Conservation (phyloP, 441 rosid species). For the Pelargonium fulgidum region DNA sequence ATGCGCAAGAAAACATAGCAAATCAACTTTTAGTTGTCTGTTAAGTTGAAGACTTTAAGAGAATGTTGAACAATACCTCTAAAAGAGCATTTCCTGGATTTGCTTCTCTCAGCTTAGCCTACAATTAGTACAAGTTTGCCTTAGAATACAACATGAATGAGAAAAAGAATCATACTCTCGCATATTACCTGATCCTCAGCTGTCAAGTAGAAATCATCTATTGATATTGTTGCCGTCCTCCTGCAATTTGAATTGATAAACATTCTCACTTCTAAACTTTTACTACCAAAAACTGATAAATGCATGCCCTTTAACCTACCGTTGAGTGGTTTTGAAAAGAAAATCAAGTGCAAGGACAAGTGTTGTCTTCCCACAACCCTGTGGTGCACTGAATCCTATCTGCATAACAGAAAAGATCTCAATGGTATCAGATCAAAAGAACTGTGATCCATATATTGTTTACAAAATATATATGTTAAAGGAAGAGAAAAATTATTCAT, state of each 20-base stretch:
- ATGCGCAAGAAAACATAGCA: slow-evolving; percentile 10
- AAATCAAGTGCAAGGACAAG: slow-evolving; percentile 90
- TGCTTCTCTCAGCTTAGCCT: slow-evolving; percentile 72
- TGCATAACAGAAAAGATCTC: slow-evolving; percentile 20
- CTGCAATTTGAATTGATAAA: slow-evolving; percentile 31
- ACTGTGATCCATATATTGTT: no score
- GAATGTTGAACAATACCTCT: slow-evolving; percentile 43
- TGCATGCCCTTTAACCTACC: slow-evolving; percentile 31
- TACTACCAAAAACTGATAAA: background rate
- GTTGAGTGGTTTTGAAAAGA: slow-evolving; percentile 65
- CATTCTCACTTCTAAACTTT: background rate
- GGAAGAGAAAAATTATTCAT: no score
- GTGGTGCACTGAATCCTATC: slow-evolving; percentile 98
- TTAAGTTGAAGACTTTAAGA: background rate
- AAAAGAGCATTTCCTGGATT: slow-evolving; percentile 76
- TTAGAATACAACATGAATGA: slow-evolving; percentile 15
- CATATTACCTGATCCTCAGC: slow-evolving; percentile 73
- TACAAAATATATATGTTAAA: no score
- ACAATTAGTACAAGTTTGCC: slow-evolving; percentile 15
- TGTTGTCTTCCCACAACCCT: slow-evolving; percentile 98
- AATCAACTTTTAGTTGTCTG: slow-evolving; percentile 6
- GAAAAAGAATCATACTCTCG: slow-evolving; percentile 13
- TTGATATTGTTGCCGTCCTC: slow-evolving; percentile 80
- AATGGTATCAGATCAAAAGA: background rate
- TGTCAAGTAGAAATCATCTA: slow-evolving; percentile 91